phyloP scores from a whole-genome alignment of 768 basidiomycete species.

The Lanmaoa pseudosensibilis region DNA sequence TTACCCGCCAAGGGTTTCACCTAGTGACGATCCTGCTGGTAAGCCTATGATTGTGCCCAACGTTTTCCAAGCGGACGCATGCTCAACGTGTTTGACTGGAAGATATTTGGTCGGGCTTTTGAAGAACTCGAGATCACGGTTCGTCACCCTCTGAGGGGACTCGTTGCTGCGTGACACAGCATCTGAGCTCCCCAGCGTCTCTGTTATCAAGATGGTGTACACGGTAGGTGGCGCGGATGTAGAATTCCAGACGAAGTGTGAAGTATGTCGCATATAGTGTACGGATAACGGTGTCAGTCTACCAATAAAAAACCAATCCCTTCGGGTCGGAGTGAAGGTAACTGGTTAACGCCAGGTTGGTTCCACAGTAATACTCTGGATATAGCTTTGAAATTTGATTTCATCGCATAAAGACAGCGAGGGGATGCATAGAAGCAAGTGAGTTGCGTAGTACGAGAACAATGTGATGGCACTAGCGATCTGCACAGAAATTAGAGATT shows the following conservation, averaged over 20 bases:
- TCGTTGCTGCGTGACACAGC: background rate
- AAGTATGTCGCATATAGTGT: background rate
- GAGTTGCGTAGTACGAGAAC: background rate
- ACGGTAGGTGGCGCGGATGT: background rate
- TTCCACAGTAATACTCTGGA: background rate
- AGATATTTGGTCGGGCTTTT: constrained; percentile 5
- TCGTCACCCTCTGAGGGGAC: background rate
- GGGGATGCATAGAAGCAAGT: background rate
- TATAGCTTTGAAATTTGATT: no score
- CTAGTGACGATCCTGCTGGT: background rate
- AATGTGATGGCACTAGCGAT: background rate
- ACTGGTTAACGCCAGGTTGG: background rate
- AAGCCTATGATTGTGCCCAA: no score
- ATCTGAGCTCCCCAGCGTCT: no score
- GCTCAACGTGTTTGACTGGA: background rate
- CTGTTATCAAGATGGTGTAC: background rate
- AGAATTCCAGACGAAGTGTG: no score
- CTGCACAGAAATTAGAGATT: background rate
- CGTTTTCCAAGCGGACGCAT: no score
- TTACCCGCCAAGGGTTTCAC: background rate
- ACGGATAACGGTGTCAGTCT: background rate
- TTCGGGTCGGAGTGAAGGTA: background rate
- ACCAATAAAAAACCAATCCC: background rate
- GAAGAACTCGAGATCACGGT: constrained; percentile 8
- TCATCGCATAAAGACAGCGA: background rate